Evolutionary conservation across 2,329 filamentous ascomycete genomes (phyloP).

Genomic region (Monosporascus sp.): DNA sequence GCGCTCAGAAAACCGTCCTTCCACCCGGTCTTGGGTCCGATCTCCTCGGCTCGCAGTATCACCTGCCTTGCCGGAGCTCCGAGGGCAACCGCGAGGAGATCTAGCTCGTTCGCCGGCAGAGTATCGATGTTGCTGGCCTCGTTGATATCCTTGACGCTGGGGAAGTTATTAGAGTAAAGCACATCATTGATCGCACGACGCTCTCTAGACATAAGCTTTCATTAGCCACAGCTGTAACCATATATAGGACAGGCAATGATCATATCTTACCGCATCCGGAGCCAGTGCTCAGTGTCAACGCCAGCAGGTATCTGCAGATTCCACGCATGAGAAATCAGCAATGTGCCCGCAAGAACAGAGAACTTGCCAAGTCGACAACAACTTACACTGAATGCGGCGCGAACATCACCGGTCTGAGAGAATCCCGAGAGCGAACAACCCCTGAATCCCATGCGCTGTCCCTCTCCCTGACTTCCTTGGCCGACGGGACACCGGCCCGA

Average conservation of each 20-base stretch:
- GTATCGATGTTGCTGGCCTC: slow-evolving; percentile 40
- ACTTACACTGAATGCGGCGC: slow-evolving; percentile 26
- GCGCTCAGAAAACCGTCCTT: slow-evolving; percentile 46
- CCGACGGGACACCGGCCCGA: slow-evolving; percentile 22
- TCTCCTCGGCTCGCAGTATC: slow-evolving; percentile 45
- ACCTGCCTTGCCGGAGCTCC: slow-evolving; percentile 51
- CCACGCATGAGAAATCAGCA: background rate
- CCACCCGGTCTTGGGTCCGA: slow-evolving; percentile 47
- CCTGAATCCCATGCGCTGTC: slow-evolving; percentile 23
- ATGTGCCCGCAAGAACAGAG: background rate
- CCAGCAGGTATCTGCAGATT: slow-evolving; percentile 36
- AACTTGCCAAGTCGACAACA: background rate
- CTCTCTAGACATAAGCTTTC: slow-evolving; percentile 27
- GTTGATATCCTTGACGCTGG: slow-evolving; percentile 33
- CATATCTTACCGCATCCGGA: slow-evolving; percentile 33
- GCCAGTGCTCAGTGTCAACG: slow-evolving; percentile 40
- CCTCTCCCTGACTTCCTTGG: slow-evolving; percentile 22
- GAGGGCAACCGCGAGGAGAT: slow-evolving; percentile 46
- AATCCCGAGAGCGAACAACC: slow-evolving; percentile 32
- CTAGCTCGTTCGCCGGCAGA: slow-evolving; percentile 41
- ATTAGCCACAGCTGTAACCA: background rate
- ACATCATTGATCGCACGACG: slow-evolving; percentile 43
- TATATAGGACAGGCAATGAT: too few relatives aligned
- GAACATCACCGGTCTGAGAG: slow-evolving; percentile 28
- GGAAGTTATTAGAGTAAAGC: slow-evolving; percentile 36